phyloP scores from a whole-genome alignment of 192 early-diverging fungal species.

The Phycomyces nitens region DNA sequence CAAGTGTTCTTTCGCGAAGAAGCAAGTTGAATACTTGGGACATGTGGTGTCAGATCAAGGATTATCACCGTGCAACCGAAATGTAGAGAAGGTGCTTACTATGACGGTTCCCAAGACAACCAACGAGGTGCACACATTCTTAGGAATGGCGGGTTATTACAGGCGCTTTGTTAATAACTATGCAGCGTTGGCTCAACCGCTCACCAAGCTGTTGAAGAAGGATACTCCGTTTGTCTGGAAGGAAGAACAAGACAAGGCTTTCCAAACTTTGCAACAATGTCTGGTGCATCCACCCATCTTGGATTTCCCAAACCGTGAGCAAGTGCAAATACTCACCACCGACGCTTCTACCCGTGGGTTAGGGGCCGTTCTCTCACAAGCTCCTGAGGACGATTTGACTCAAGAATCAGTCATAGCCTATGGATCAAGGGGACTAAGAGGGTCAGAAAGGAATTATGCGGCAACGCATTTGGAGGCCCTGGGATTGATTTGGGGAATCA shows the following conservation, averaged over 20 bases:
- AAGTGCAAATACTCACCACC: slow-evolving; percentile 11
- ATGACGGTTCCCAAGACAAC: slow-evolving; percentile 16
- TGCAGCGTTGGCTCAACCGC: slow-evolving; percentile 26
- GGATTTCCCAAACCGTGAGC: background rate
- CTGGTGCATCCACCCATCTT: slow-evolving; percentile 11
- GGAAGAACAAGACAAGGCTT: slow-evolving; percentile 1
- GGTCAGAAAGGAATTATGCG: slow-evolving; percentile 2
- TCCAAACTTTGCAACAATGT: background rate
- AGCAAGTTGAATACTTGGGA: slow-evolving; percentile 31
- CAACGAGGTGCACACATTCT: slow-evolving; percentile 29
- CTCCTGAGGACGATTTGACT: background rate
- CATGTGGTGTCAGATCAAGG: slow-evolving; percentile 23
- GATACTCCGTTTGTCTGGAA: slow-evolving; percentile 26
- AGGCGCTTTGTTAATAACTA: slow-evolving; percentile 33
- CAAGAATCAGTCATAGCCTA: background rate
- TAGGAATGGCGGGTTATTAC: slow-evolving; percentile 38
- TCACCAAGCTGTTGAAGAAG: slow-evolving; percentile 29
- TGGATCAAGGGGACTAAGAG: background rate
- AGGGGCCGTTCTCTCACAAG: background rate
- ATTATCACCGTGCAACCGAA: slow-evolving; percentile 17
- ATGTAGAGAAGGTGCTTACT: slow-evolving; percentile 19
- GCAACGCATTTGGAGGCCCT: slow-evolving; percentile 5
- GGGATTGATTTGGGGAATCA: background rate
- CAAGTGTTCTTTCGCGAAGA: slow-evolving; percentile 31
- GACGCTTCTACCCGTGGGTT: slow-evolving; percentile 6